phyloP scores from a whole-genome alignment of 1,139 yeast species.

The Lodderomyces pseudojiufengensis region DNA sequence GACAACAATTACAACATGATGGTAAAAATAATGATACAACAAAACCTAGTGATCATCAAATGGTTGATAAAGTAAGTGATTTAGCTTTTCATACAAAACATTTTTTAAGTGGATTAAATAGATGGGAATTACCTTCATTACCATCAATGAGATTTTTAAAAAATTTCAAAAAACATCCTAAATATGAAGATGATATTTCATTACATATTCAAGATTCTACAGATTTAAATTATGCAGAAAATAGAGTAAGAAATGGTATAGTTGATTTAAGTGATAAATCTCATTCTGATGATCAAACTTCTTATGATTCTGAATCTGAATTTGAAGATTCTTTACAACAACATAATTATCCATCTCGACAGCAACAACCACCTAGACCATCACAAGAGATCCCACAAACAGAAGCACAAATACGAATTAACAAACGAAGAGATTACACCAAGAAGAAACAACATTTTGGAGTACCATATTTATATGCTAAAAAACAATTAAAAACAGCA shows the following conservation, averaged over 20 bases:
- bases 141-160: constrained; percentile 48
- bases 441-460: constrained; percentile 26
- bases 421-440: constrained; percentile 32
- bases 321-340: constrained; percentile 5
- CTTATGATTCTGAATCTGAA: constrained; percentile 18
- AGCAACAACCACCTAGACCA: not conserved
- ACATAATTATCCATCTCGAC: not conserved
- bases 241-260: constrained; percentile 39
- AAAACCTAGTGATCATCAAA: constrained; percentile 8
- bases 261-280: constrained; percentile 14
- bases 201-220: constrained; percentile 12
- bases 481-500: constrained; percentile 73
- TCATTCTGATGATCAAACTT: constrained; percentile 12
- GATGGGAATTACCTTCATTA: constrained; percentile 55
- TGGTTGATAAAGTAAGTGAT: constrained; percentile 24
- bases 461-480: constrained; percentile 71
- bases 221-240: constrained; percentile 38
- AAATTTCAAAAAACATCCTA: constrained; percentile 15
- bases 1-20: constrained; percentile 15
- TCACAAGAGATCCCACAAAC: constrained; percentile 10
- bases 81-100: constrained; percentile 33
- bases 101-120: constrained; percentile 31
- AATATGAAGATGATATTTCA: constrained; percentile 14
- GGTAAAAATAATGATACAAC: constrained; percentile 3
- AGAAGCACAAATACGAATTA: constrained; percentile 18